phyloP scores from a whole-genome alignment of 768 basidiomycete genomes.

The Rossbeevera mucosa region DNA sequence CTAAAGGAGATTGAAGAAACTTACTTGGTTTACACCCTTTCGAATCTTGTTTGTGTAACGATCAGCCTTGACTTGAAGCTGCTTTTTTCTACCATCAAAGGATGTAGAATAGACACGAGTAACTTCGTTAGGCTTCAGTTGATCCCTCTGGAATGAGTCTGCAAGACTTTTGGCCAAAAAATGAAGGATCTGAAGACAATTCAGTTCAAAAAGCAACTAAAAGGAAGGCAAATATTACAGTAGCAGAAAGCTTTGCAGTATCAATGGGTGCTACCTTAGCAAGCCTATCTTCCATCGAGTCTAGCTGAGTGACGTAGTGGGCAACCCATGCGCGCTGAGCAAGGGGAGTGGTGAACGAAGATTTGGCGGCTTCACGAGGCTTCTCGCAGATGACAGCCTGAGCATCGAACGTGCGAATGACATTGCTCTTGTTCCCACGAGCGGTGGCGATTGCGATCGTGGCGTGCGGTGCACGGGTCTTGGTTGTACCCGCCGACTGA shows the following conservation, averaged over 20 bases:
- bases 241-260: conserved; percentile 23
- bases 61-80: conserved; percentile 17
- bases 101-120: conserved; percentile 20
- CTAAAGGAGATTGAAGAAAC: conserved; percentile 1
- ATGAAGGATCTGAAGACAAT: conserved; percentile 16
- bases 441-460: conserved; percentile 16
- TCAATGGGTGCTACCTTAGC: conserved; percentile 22
- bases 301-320: conserved; percentile 26
- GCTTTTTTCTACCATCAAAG: conserved; percentile 8
- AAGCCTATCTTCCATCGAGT: conserved; percentile 19
- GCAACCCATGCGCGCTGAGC: conserved; percentile 31
- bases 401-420: conserved; percentile 11
- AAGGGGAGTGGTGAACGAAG: conserved; percentile 15
- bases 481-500: conserved; percentile 17
- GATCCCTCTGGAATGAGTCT: conserved; percentile 24
- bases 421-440: conserved; percentile 12
- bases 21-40: conserved; percentile 36
- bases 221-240: conserved; percentile 8
- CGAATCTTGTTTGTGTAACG: conserved; percentile 31
- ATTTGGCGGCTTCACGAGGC: neutral
- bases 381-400: conserved; percentile 1
- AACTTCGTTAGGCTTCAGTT: conserved; percentile 24
- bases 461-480: conserved; percentile 16
- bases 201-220: neutral
- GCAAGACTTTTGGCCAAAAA: conserved; percentile 26